phyloP scores from a whole-genome alignment of 2,329 filamentous ascomycete species.

The Hypoxylon rubiginosum region DNA sequence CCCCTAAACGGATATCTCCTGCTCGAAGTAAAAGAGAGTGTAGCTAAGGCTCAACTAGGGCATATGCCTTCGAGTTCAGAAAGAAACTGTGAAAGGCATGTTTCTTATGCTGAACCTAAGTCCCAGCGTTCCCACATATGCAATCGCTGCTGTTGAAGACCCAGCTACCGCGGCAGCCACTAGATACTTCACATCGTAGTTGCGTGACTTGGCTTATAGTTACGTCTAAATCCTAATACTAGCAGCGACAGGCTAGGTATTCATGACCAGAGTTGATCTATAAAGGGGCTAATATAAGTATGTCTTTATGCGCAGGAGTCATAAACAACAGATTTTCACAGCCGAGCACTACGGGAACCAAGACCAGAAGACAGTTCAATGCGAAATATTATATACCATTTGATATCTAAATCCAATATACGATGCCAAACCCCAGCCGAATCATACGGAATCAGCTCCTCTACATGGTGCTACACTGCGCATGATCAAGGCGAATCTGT shows the following conservation, averaged over 20 bases:
- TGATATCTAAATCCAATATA: slow-evolving; percentile 36
- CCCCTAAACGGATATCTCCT: too few relatives aligned
- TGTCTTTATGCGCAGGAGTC: neutral
- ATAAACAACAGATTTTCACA: neutral
- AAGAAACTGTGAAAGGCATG: neutral
- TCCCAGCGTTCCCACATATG: too few relatives aligned
- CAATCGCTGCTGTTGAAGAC: too few relatives aligned
- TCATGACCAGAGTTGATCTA: neutral
- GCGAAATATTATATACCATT: slow-evolving; percentile 43
- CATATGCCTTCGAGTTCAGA: neutral
- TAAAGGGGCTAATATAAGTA: neutral
- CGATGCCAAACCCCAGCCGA: slow-evolving; percentile 32
- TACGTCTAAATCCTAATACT: neutral
- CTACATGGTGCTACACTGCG: slow-evolving; percentile 27
- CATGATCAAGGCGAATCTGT: slow-evolving; percentile 13
- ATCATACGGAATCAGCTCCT: slow-evolving; percentile 17
- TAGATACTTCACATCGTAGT: neutral
- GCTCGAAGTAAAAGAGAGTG: too few relatives aligned
- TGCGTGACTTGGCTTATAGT: too few relatives aligned
- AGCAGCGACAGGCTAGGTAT: neutral
- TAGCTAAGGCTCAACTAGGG: too few relatives aligned
- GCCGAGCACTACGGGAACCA: neutral
- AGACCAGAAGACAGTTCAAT: slow-evolving; percentile 6
- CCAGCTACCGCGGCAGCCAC: neutral
- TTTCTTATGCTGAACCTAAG: neutral